Percentiles rank a stretch among this genome's conserved stretches.
These are phyloP conservation scores for Arthromyces matolae DNA, from an alignment of 768 basidiomycete genomes.

Conservation along the genomic window DNA sequence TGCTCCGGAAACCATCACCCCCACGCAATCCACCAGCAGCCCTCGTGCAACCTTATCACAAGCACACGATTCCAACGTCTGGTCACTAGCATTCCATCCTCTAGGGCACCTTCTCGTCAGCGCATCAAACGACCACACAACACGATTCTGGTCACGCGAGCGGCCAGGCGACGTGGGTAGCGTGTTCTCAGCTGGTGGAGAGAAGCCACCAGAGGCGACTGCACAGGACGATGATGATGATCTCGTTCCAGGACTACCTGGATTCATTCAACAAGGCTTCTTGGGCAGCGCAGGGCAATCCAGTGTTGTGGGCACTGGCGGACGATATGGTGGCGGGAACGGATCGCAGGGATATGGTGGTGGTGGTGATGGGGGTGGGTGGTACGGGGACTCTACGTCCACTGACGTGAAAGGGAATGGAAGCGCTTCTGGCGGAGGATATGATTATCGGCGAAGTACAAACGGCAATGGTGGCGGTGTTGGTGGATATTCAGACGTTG, in stretches of 20 bases:
- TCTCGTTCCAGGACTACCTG: slow-evolving; percentile 69
- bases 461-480: slow-evolving; percentile 17
- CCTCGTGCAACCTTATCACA: slow-evolving; percentile 87
- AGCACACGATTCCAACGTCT: slow-evolving; percentile 97
- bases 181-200: slow-evolving; percentile 77
- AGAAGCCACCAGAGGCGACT: slow-evolving; percentile 73
- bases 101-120: slow-evolving; percentile 91
- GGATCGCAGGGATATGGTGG: slow-evolving; percentile 28
- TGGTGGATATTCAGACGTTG: slow-evolving; percentile 25
- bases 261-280: slow-evolving; percentile 31
- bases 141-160: slow-evolving; percentile 96
- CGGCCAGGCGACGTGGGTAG: slow-evolving; percentile 79
- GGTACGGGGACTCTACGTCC: slow-evolving; percentile 12
- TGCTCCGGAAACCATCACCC: slow-evolving; percentile 52
- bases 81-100: slow-evolving; percentile 93
- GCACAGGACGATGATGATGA: slow-evolving; percentile 77
- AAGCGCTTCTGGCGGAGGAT: slow-evolving; percentile 14
- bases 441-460: slow-evolving; percentile 12
- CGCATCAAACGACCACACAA: slow-evolving; percentile 97
- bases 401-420: slow-evolving; percentile 35
- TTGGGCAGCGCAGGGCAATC: slow-evolving; percentile 23
- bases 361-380: slow-evolving; percentile 26
- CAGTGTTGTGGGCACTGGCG: background rate
- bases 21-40: slow-evolving; percentile 38
- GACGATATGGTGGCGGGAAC: slow-evolving; percentile 16